Evolutionary conservation across 805 yeast genomes (phyloP), one percentile per base, ranked within the genome.

Genomic region (Saccharomyces paradoxus): DNA sequence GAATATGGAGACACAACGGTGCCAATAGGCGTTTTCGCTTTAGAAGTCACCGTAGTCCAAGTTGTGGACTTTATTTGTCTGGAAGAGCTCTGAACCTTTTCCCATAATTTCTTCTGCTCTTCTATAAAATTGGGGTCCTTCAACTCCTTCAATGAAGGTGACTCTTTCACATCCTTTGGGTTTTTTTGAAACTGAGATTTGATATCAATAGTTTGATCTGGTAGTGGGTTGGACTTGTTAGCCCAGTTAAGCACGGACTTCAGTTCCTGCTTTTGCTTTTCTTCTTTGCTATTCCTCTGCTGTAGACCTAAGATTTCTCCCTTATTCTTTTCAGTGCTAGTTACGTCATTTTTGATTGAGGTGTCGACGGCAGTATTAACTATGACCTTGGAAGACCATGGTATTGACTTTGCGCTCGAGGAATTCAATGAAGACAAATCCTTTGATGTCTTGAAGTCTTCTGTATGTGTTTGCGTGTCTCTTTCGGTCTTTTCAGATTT

Each of bases 1-100:
- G 60, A 69, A 53, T 63, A 65, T 2, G 70, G 59, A 12, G 55
- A 22, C 21, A 53, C 51, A 48, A 13, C 22, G 9, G 48, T 14
- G 3, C 49, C 27, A 1, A 37, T 41, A 10, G 50, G n/a, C 5
- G 55, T 50, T 41, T 58, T 63, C 7, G 55, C 54, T 51, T 66
- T 68, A 48, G 67, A 49, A 8, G 61, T 56, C 22, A 26, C 53
- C 14, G 30, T 47, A 10, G 70, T 62, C 37, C 75, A 69, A 32
- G 80, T 84, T 60, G 89, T 87, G 83, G 80, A 79, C 50, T 87
- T 85, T 30, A 71, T 71, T 64, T 84, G 83, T 83, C 80, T 80
- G 50, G 87, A 84, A 30, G 70, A 71, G 65, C 83, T 82, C 67
- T 87, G 95, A 55, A 81, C 76, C 53, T 82, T 86, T 57, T 82